Evolutionary conservation across 2,329 filamentous ascomycete genomes (phyloP).

Genomic region (Mariannaea sp.): DNA sequence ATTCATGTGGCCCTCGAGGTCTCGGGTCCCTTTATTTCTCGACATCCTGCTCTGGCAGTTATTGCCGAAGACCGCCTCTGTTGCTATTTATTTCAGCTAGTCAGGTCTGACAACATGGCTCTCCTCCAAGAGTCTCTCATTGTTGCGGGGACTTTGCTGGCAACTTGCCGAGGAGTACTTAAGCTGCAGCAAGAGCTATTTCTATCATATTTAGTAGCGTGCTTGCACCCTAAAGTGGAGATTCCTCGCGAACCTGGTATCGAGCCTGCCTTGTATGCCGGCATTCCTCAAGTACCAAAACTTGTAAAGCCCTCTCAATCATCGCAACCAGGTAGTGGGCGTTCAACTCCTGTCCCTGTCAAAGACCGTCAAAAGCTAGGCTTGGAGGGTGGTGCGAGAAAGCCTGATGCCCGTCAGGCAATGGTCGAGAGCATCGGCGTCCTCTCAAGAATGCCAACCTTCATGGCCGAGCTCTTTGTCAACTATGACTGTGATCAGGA

Average conservation of each 20-base stretch:
- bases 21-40: conserved; percentile 90
- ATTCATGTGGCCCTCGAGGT: conserved; percentile 97
- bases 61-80: conserved; percentile 94
- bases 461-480: conserved; percentile 93
- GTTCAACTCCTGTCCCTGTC: conserved; percentile 86
- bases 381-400: conserved; percentile 86
- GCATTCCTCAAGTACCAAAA: conserved; percentile 89
- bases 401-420: conserved; percentile 93
- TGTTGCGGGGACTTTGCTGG: conserved; percentile 86
- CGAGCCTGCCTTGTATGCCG: conserved; percentile 87
- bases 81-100: conserved; percentile 92
- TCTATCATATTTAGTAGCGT: conserved; percentile 90
- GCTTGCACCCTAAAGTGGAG: conserved; percentile 89
- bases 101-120: conserved; percentile 93
- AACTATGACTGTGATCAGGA: conserved; percentile 98
- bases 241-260: conserved; percentile 91
- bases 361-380: conserved; percentile 92
- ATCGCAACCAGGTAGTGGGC: conserved; percentile 76
- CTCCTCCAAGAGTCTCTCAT: conserved; percentile 91
- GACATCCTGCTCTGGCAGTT: conserved; percentile 83
- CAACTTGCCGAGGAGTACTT: conserved; percentile 86
- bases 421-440: conserved; percentile 98
- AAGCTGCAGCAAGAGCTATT: conserved; percentile 98
- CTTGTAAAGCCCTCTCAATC: conserved; percentile 73
- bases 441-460: conserved; percentile 88